Percentiles rank a stretch among this genome's conserved stretches.
Conservation (phyloP, 2,329 filamentous ascomycete genomes). For the Colletotrichum lupini region DNA sequence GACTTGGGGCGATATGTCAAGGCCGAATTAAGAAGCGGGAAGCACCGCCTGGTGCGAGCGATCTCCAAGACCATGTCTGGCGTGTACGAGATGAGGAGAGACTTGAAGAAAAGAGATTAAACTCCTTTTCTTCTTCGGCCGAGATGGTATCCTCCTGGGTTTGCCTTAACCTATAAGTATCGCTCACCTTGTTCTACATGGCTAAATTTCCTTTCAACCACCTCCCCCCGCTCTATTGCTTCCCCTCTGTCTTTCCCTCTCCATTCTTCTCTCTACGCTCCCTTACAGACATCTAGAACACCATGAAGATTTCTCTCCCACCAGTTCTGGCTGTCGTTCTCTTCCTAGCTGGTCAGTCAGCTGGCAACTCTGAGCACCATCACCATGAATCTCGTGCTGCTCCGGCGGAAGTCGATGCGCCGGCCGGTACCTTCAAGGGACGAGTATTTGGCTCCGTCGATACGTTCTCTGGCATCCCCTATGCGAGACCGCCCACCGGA, state of each 20-base stretch:
- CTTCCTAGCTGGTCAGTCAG: neutral
- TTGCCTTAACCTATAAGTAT: neutral
- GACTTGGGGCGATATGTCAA: neutral
- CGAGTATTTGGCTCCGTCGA: constrained; percentile 63
- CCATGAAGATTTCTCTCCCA: neutral
- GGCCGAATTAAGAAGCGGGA: neutral
- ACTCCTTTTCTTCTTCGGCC: neutral
- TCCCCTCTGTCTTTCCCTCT: neutral
- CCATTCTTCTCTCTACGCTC: neutral
- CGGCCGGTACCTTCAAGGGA: constrained; percentile 68
- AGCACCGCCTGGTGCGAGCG: neutral
- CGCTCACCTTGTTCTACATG: neutral
- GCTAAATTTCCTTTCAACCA: neutral
- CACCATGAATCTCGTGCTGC: neutral
- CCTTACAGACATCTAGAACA: neutral
- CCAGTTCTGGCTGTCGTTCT: neutral
- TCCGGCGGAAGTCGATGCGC: constrained; percentile 63
- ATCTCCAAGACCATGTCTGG: constrained; percentile 12
- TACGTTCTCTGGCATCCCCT: constrained; percentile 80
- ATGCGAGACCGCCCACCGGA: constrained; percentile 75
- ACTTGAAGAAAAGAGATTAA: neutral
- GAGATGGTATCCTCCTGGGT: neutral
- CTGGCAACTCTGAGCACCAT: neutral
- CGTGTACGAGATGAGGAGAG: neutral
- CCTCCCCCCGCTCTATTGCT: neutral